Conservation (phyloP, 306 rosid genomes). For the Lathyrus oleraceus region DNA sequence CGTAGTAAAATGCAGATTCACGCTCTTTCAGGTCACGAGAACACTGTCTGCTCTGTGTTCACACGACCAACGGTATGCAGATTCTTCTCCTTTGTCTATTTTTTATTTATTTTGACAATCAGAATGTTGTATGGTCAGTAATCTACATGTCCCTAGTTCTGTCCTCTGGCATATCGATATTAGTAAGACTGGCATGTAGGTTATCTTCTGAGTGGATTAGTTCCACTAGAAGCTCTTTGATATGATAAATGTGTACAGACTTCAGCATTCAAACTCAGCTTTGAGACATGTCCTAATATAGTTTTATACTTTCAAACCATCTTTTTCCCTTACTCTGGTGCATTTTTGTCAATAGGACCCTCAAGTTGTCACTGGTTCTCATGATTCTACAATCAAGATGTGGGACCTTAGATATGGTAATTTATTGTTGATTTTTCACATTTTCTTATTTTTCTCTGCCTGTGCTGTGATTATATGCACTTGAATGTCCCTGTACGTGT, state of each 20-base stretch:
- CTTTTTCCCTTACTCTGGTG: not conserved
- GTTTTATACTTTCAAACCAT: not conserved
- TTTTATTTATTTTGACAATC: not conserved
- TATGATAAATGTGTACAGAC: slow-evolving; percentile 20
- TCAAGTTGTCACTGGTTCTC: slow-evolving; percentile 98
- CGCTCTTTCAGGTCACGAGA: slow-evolving; percentile 93
- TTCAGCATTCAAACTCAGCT: slow-evolving; percentile 19
- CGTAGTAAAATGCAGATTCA: slow-evolving; percentile 93
- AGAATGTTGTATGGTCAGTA: slow-evolving; percentile 8
- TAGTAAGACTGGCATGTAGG: slow-evolving; percentile 16
- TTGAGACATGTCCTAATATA: slow-evolving; percentile 16
- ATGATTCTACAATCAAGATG: slow-evolving; percentile 89
- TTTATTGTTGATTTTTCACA: not conserved
- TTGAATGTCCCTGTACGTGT: not conserved
- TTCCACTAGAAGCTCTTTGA: slow-evolving; percentile 18
- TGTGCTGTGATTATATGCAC: not conserved
- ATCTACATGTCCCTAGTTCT: slow-evolving; percentile 10
- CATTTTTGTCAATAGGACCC: slow-evolving; percentile 69
- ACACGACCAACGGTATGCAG: slow-evolving; percentile 79
- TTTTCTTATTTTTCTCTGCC: slow-evolving; percentile 2
- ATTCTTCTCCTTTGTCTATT: slow-evolving; percentile 25
- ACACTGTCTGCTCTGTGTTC: slow-evolving; percentile 96
- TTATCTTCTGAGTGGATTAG: slow-evolving; percentile 25
- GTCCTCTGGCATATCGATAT: slow-evolving; percentile 15
- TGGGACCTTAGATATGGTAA: slow-evolving; percentile 99